Evolutionary conservation across 768 basidiomycete species (phyloP), one percentile per base, ranked within the genome.

Genomic region (Lactarius quietus): DNA sequence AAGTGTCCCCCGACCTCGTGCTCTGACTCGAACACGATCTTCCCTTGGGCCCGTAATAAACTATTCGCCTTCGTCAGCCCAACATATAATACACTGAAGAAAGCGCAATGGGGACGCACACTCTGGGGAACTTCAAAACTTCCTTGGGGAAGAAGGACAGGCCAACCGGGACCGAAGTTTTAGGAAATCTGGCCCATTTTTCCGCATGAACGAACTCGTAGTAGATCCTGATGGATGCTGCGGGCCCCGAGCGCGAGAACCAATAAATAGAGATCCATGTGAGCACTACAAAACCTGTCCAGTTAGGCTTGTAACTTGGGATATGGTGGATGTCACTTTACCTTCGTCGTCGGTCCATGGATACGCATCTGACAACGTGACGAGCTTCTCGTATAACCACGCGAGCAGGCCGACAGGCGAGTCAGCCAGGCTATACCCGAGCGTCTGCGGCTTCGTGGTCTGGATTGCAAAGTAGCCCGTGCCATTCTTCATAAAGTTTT

Each of bases 191-290:
- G 20, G 23, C 53, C 45, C n/a, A 6, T 38, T 12, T 54, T 5
- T 23, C 58, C 51, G 23, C 23, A 23, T 23, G 45, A 18, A 14
- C 9, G 10, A 54, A n/a, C 69, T 87, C 87, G 69, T 82, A 86
- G 72, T 87, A 88, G 26, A 86, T 86, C 15, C 85, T 77, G 14
- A 82, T 20, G 0, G 86, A 82, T 0, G 86, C 84, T 1, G 84
- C 78, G 7, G 87, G 85, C 0, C 85, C 85, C 0, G 81, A 77
- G 15, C 81, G 79, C 7, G 84, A 86, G 73, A 87, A 86, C 77
- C 78, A 82, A 69, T 82, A 85, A 17, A 85, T 76, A 3, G 84
- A 85, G 26, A 85, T 71, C 85, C 86, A 88, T 0, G 83, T 84
- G 38, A 88, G 68, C 1, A 86, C 86, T 86, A 61, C 10, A 6